A percentile compares a stretch with the other conserved stretches of the same genome.
phyloP scores from a whole-genome alignment of 371 early-diverging fungal genomes.

The Conidiobolus incongruus region DNA sequence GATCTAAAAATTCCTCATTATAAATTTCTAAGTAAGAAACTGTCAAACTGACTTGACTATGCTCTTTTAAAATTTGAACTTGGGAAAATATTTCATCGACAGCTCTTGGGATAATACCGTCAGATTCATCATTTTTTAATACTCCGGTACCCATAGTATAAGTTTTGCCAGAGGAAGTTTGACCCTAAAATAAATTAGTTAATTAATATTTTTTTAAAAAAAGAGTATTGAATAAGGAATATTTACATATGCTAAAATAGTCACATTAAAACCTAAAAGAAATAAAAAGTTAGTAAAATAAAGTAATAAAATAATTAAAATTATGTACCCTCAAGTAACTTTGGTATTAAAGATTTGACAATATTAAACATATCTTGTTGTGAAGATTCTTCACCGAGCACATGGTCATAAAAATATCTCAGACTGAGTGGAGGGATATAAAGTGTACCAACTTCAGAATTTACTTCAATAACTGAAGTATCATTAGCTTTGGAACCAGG shows the following conservation, averaged over 20 bases:
- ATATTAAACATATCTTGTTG: background rate
- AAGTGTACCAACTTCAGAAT: background rate
- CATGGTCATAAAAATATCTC: background rate
- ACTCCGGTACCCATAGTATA: slow-evolving; percentile 90
- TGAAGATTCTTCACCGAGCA: background rate
- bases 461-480: too few species aligned
- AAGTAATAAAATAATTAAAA: too few species aligned
- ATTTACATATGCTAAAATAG: slow-evolving; percentile 2
- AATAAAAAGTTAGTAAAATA: too few species aligned
- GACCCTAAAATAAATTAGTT: too few species aligned
- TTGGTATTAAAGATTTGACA: background rate
- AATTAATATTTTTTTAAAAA: too few species aligned
- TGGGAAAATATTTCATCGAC: background rate
- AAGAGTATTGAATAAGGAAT: too few species aligned
- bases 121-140: background rate
- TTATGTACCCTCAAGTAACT: slow-evolving; percentile 2
- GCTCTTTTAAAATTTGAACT: too few species aligned
- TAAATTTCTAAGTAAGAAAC: slow-evolving; percentile 86
- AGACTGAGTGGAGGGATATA: background rate
- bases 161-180: slow-evolving; percentile 95
- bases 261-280: slow-evolving; percentile 2
- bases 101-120: slow-evolving; percentile 3
- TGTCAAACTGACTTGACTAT: slow-evolving; percentile 4
- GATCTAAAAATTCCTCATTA: slow-evolving; percentile 86
- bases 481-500: background rate